Base-by-base conservation (phyloP, 1,139 yeast species). In the Yamadazyma spencermartinsiae region DNA sequence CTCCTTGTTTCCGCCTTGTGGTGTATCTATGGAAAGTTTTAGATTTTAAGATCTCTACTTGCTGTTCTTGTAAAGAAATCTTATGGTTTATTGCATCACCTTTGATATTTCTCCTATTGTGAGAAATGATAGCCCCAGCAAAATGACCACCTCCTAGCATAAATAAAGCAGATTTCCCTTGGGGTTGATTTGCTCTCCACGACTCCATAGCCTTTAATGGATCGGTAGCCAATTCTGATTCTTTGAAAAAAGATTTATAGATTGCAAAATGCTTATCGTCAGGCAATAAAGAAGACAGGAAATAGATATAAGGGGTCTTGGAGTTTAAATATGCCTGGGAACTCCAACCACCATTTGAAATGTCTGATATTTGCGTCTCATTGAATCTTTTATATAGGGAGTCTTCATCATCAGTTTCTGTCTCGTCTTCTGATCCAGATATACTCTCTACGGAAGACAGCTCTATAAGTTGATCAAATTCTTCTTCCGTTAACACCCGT, bases 61-160 rank as follows among this genome's bases (percentile, higher is more conserved):
- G 68, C 52, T 83, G 88, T 39, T 77, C 79, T 35, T 74, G 68
- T 3, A 72, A 48, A 4, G 65, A 52, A 31, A 64, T 73, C 35
- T 68, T 68, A 6, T 67, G 60, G 23, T 71, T 69, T 4, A 74
- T 69, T 17, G 68, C 68, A 46, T 76, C 61, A 42, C 89, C 86
- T 49, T 76, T 75, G 2, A 76, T 72, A 29, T 68, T 68, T 45
- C 68, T 72, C 16, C 80, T 81, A 32, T 68, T 68, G 55, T 90
- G 98, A 2, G 89, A 80, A 10, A 94, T 72, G 31, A 92, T 84
- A 0, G 96, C 97, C 10, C 95, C 98, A 0, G 98, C 96, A 68
- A 92, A 94, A 63, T 94, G 98, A 30, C 98, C 99, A 34, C 98
- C 98, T 9, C 98, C 98, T 41, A 92, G 78, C 96, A 94, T 88